Conservation (phyloP, 129 eudicot genomes). For the Dittrichia graveolens region DNA sequence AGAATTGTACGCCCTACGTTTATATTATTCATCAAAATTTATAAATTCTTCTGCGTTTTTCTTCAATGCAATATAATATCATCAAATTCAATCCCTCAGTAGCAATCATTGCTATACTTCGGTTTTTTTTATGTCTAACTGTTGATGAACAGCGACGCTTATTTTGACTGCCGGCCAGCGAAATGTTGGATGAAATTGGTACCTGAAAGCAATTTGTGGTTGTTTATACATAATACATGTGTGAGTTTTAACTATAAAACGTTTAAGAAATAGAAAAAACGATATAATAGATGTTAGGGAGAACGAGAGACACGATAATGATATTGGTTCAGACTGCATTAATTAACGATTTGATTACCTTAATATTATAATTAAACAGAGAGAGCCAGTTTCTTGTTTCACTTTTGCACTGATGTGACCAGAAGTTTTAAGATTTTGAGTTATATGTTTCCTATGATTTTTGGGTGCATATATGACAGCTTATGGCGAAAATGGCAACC, state of each 20-base stretch:
- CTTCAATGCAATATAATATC: neutral
- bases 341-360: neutral
- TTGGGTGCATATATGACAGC: neutral
- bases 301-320: neutral
- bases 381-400: neutral
- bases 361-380: neutral
- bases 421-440: neutral
- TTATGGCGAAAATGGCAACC: neutral
- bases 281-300: neutral
- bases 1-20: constrained; percentile 41
- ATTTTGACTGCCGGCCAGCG: too few species aligned
- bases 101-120: neutral
- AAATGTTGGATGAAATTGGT: neutral
- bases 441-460: neutral
- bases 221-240: neutral
- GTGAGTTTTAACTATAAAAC: too few species aligned
- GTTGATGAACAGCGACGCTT: neutral
- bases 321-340: too few species aligned
- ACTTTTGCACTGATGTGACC: constrained; percentile 5
- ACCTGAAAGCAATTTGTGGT: neutral
- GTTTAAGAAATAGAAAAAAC: neutral
- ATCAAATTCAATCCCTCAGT: neutral
- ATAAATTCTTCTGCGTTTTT: neutral
- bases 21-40: neutral
- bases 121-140: neutral